Percentiles rank a stretch among this genome's conserved stretches.
Conservation (phyloP, 2,329 filamentous ascomycete species). For the Aspergillus tubingensis region DNA sequence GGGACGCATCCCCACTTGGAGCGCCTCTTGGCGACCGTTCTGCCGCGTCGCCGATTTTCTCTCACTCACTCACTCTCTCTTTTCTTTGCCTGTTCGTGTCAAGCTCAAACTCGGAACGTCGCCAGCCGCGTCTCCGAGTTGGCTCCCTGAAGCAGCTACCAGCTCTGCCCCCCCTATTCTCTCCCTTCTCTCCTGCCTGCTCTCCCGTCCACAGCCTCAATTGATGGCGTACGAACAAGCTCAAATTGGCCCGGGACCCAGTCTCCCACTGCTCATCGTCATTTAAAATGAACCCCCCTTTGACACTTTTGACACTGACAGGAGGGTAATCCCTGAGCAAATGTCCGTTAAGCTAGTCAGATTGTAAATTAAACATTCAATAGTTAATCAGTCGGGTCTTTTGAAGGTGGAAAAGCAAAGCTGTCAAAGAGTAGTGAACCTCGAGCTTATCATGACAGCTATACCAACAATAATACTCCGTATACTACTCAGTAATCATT, state of each 20-base stretch:
- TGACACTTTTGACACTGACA: slow-evolving; percentile 8
- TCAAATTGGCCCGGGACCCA: slow-evolving; percentile 10
- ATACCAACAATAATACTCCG: neutral
- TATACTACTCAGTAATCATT: neutral
- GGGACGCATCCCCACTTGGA: slow-evolving; percentile 6
- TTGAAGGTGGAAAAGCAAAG: neutral
- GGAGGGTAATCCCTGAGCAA: neutral
- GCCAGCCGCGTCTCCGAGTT: neutral
- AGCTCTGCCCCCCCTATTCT: too few species aligned
- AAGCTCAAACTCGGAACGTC: neutral
- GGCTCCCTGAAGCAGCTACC: neutral
- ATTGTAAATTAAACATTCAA: slow-evolving; percentile 3
- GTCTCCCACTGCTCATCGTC: slow-evolving; percentile 10
- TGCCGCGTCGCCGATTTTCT: neutral
- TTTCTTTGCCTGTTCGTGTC: slow-evolving; percentile 2
- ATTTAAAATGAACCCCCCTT: slow-evolving; percentile 6
- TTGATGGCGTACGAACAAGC: slow-evolving; percentile 16
- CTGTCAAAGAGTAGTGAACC: neutral
- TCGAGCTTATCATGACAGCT: neutral
- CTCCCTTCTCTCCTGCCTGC: neutral
- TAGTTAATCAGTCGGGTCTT: neutral
- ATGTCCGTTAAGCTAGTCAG: neutral
- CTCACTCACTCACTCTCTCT: neutral
- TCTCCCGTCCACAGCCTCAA: slow-evolving; percentile 5
- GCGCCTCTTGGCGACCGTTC: slow-evolving; percentile 3